A percentile compares a stretch with the other conserved stretches of the same genome.
phyloP scores from a whole-genome alignment of 306 rosid species.

The barrel medic (Medicago truncatula) region MtrunA17r5.0-ANR NC_053044.1:27075001-27075500 shows the following conservation, averaged over 20 bases:
- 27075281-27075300: conserved; percentile 64
- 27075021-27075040: no score
- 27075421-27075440: conserved; percentile 54
- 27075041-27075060: no score
- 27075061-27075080: no score
- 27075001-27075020: no score
- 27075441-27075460: conserved; percentile 64
- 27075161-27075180: no score
- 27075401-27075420: conserved; percentile 52
- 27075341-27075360: conserved; percentile 72
- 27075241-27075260: no score
- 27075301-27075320: conserved; percentile 56
- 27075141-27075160: no score
- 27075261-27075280: no score
- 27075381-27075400: conserved; percentile 64
- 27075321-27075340: conserved; percentile 59
- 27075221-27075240: no score
- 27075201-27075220: background rate
- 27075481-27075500: conserved; percentile 46
- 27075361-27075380: conserved; percentile 71
- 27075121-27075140: no score
- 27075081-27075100: no score
- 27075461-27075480: conserved; percentile 51
- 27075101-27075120: no score
- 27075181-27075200: background rate